Conservation (phyloP, 1,139 yeast genomes). For the Magnusiomyces paraingens region DNA sequence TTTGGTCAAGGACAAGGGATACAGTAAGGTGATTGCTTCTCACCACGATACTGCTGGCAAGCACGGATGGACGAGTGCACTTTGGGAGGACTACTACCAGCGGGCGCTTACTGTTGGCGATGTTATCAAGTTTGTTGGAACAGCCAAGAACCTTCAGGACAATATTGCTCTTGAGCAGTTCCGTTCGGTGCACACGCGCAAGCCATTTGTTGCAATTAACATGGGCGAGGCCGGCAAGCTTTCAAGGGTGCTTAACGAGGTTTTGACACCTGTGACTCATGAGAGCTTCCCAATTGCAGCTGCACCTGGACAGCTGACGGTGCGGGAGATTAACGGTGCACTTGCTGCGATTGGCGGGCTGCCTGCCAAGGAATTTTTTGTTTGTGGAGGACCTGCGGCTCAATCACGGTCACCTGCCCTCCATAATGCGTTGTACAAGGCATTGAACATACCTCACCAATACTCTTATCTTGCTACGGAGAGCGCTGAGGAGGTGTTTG, state of each 20-base stretch:
- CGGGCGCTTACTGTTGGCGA: conserved; percentile 66
- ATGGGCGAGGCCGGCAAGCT: conserved; percentile 72
- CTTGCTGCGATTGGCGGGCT: conserved; percentile 57
- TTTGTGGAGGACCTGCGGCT: conserved; percentile 74
- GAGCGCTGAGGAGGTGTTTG: conserved; percentile 47
- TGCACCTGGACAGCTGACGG: conserved; percentile 68
- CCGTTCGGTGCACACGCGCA: conserved; percentile 39
- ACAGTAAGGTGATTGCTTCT: conserved; percentile 72
- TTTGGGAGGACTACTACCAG: conserved; percentile 67
- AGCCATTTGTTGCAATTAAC: conserved; percentile 79
- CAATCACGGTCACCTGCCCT: conserved; percentile 86
- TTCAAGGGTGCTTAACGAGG: conserved; percentile 66
- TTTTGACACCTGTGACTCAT: conserved; percentile 83
- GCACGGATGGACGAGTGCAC: conserved; percentile 58
- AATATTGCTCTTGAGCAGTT: conserved; percentile 67
- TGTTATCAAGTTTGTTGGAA: conserved; percentile 76
- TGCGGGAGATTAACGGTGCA: conserved; percentile 52
- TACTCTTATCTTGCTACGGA: conserved; percentile 65
- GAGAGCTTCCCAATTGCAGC: conserved; percentile 54
- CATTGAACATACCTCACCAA: conserved; percentile 69
- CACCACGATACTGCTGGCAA: conserved; percentile 65
- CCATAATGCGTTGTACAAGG: conserved; percentile 69
- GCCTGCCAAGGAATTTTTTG: conserved; percentile 54
- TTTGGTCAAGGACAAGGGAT: conserved; percentile 45
- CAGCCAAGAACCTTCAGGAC: conserved; percentile 57